phyloP scores from a whole-genome alignment of 179 eudicot species.

The Pouteria campechiana region DNA sequence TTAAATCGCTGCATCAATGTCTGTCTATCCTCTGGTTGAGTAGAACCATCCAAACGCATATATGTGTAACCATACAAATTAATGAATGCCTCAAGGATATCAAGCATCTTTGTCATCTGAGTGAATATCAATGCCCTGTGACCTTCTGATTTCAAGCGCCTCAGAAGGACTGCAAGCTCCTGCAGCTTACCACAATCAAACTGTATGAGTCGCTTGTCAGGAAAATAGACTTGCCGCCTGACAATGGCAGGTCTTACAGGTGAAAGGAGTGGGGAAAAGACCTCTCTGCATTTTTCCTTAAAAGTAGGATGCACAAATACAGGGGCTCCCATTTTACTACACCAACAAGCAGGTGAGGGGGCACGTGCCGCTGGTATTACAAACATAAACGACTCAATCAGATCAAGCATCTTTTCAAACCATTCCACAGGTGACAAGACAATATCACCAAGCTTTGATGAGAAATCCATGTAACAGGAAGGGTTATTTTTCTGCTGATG shows the following conservation, averaged over 20 bases:
- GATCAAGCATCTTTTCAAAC: slow-evolving; percentile 62
- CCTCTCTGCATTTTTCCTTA: slow-evolving; percentile 49
- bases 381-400: slow-evolving; percentile 94
- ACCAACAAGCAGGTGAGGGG: slow-evolving; percentile 83
- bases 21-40: slow-evolving; percentile 98
- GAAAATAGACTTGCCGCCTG: slow-evolving; percentile 91
- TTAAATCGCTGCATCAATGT: slow-evolving; percentile 97
- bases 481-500: slow-evolving; percentile 34
- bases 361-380: slow-evolving; percentile 99
- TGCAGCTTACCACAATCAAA: slow-evolving; percentile 99
- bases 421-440: slow-evolving; percentile 87
- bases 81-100: slow-evolving; percentile 89
- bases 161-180: slow-evolving; percentile 77
- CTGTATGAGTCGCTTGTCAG: slow-evolving; percentile 94
- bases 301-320: slow-evolving; percentile 46
- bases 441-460: slow-evolving; percentile 68
- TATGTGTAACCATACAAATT: slow-evolving; percentile 93
- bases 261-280: slow-evolving; percentile 65
- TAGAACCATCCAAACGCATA: slow-evolving; percentile 98
- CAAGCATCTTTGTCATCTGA: slow-evolving; percentile 99
- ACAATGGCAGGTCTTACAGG: slow-evolving; percentile 94
- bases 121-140: slow-evolving; percentile 94
- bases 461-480: slow-evolving; percentile 27
- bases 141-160: slow-evolving; percentile 87
- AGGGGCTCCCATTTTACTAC: slow-evolving; percentile 53